Evolutionary conservation across 805 yeast species (phyloP), one percentile per base, ranked within the genome.

Genomic region (Candida jianshihensis): DNA sequence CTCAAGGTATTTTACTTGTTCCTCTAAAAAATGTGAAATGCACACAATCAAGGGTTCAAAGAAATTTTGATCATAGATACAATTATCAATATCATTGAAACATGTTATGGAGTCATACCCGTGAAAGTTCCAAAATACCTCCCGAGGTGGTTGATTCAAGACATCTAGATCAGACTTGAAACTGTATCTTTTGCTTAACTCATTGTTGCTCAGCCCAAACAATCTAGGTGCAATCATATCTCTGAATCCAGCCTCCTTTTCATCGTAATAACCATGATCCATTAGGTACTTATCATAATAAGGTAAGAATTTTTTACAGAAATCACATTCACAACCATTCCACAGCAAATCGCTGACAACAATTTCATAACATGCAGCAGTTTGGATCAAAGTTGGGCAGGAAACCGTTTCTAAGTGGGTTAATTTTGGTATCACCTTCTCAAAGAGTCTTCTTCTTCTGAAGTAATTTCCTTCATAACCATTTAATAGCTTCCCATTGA

Each of bases 391-490:
- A 5, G 75, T 74, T 3, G 89, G 87, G 0, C 78, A 65, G 4
- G 73, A 58, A 12, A 83, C 51, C 2, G 63, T 61, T 32, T 70
- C 58, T 30, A 75, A 59, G 2, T 60, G 48, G 12, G 47, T 47
- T 20, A 74, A 44, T 13, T 62, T 48, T 0, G 84, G 83, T 5
- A 81, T 51, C 0, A 69, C 57, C 1, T 58, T 53, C 18, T 66
- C 65, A 46, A 69, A 80, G 11, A 82, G 48, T 20, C 63, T 66
- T 36, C 73, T 63, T 47, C 87, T 67, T 41, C 87, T 68, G 6
- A 71, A 51, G 46, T 75, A 81, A 46, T 83, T 82, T 0, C 94
- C 94, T 49, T 82, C 90, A 28, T 78, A 71, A 2, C 86, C 85
- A 53, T 81, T 83, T 14, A 56, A 61, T 12, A 78, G 67, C 25